These are phyloP conservation scores for Lasiosphaeria hispida DNA, from an alignment of 495 filamentous ascomycete genomes.

Conservation along the genomic window DNA sequence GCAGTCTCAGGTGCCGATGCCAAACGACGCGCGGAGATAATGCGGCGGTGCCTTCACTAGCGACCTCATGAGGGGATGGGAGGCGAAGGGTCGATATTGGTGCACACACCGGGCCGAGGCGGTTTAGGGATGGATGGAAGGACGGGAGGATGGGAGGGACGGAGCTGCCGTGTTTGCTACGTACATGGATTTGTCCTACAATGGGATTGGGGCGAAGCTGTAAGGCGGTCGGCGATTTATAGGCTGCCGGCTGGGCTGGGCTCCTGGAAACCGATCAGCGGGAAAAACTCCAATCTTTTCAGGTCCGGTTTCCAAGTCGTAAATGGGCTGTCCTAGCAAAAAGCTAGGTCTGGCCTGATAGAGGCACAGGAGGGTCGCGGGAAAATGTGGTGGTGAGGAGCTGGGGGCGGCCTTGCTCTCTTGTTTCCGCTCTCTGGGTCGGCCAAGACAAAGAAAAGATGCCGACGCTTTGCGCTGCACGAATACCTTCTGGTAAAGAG, in stretches of 20 bases:
- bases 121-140: background rate
- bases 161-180: too few relatives aligned
- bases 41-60: conserved; percentile 32
- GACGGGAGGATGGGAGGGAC: too few relatives aligned
- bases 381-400: background rate
- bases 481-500: background rate
- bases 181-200: too few relatives aligned
- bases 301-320: background rate
- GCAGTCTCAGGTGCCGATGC: conserved; percentile 29
- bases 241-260: too few relatives aligned
- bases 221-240: too few relatives aligned
- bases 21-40: conserved; percentile 16
- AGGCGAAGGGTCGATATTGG: conserved; percentile 5
- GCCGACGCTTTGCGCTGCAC: conserved; percentile 3
- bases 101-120: background rate
- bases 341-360: background rate
- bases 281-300: background rate
- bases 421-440: too few relatives aligned
- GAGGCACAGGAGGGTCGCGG: conserved; percentile 8
- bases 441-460: background rate
- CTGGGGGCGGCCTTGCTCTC: background rate
- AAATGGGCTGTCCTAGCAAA: background rate
- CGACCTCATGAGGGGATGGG: conserved; percentile 33
- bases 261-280: too few relatives aligned
- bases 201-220: too few relatives aligned